Percentiles rank a stretch among this genome's conserved stretches.
phyloP scores from a whole-genome alignment of 352 stramenopile genomes.

The Proteromonas lacertae region DNA sequence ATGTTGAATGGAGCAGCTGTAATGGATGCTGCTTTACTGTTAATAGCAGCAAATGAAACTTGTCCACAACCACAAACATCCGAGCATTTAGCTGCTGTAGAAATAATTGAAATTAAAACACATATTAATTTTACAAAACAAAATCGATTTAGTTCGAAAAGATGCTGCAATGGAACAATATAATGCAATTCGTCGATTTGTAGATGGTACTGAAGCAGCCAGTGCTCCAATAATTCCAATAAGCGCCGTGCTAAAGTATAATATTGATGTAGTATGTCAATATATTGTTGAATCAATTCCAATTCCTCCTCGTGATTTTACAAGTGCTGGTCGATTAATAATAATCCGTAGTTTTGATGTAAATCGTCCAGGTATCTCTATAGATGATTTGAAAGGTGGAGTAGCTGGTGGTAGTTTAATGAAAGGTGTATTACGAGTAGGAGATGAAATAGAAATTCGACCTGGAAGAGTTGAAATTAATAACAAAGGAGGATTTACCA shows the following conservation, averaged over 20 bases:
- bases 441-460: constrained; percentile 96
- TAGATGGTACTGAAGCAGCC: constrained; percentile 79
- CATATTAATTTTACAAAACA: constrained; percentile 99
- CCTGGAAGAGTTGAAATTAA: constrained; percentile 96
- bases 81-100: constrained; percentile 93
- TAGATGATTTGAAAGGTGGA: constrained; percentile 72
- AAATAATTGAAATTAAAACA: constrained; percentile 99
- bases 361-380: constrained; percentile 95
- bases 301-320: constrained; percentile 87
- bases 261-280: constrained; percentile 98
- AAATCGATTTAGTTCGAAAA: constrained; percentile 98
- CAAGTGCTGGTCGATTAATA: constrained; percentile 78
- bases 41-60: constrained; percentile 85
- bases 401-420: constrained; percentile 46
- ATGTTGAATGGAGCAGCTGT: constrained; percentile 99
- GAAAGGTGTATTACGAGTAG: constrained; percentile 73
- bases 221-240: constrained; percentile 95
- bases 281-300: constrained; percentile 96
- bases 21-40: constrained; percentile 93
- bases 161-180: constrained; percentile 82
- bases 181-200: too few species aligned
- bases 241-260: constrained; percentile 96
- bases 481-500: constrained; percentile 46
- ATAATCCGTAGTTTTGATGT: constrained; percentile 99
- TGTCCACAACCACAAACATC: constrained; percentile 97